Evolutionary conservation across 2,329 filamentous ascomycete species (phyloP), one percentile per base, ranked within the genome.

Genomic region (Cladosporium austrohemisphaericum): DNA sequence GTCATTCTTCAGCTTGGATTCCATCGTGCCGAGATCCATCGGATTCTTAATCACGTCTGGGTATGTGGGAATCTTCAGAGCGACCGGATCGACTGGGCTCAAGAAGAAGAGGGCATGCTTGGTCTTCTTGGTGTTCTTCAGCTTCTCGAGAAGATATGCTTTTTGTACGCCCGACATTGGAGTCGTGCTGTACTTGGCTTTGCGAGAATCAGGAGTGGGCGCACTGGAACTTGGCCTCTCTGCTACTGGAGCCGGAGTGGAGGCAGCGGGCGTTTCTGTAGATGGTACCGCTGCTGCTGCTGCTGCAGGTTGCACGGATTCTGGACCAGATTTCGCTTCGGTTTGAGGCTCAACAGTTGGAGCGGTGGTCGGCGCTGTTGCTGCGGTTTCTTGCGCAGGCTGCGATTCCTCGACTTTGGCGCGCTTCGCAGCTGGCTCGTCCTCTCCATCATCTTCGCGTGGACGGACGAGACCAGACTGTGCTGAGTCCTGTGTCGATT

Each of bases 1-100:
- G 45, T 80, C 77, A 23, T 81, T 77, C 61, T 88, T 88, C 28
- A 97, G 68, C 57, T 87, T 91, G 45, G 78, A 76, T 63, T 97
- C 92, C 62, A 98, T 87, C 8, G 85, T 85, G 31, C 78, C 76
- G 29, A 98, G 77, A 67, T 97, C 92, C 76, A 95, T 91, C 0
- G 91, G 91, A 23, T 84, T 78, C 29, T 83, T 79, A 57, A 97
- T 83, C 28, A 85, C 75, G 1, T 79, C 73, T 55, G 86, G 87
- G 55, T 89, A 86, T 2, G 81, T 83, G 48, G 88, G 89, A 32
- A 97, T 81, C 22, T 73, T 76, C 32, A 95, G 78, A 68, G 86
- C 88, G 19, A 92, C 72, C 31, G 78, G 80, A 64, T 88, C 79
- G 6, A 97, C 93, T 0, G 93, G 85, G 33, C 83, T 78, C 55